Evolutionary conservation across 2,329 filamentous ascomycete genomes (phyloP), one percentile per base, ranked within the genome.

Genomic region (Penicillium crustosum): DNA sequence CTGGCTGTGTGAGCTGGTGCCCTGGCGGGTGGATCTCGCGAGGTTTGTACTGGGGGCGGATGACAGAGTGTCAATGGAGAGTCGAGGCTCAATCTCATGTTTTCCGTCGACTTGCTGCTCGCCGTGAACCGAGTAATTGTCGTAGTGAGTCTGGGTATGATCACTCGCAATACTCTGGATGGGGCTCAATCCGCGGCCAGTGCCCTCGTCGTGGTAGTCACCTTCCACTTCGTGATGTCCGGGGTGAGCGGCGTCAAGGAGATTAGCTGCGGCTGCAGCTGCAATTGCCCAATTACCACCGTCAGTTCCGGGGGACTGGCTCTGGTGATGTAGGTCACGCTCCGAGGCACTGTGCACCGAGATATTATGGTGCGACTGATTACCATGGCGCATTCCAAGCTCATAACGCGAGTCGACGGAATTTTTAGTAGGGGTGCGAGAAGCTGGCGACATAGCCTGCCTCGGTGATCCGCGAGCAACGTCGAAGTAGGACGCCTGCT

Each of bases 91-190:
- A 55, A 72, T 61, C 31, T 82, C 83, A 1, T 84, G 80, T 1
- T 89, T 89, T 1, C 87, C 86, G 29, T 87, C 78, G 4, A 41
- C 10, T 1, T 51, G 31, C 17, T 54, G 43, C 29, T 60, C 55
- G 21, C 25, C 31, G 27, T 58, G 27, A 23, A n/a, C 52, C 17
- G 57, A 42, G 31, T 61, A 59, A 13, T 61, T 48, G 10, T 43
- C 55, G 23, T 27, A 12, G 66, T 81, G 87, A 53, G 86, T 86
- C 47, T 86, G 85, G 67, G 92, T 87, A 4, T 86, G 88, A 68
- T 92, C 93, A 61, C 93, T 94, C 12, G 91, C 93, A 17, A 96
- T 90, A 67, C 93, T 97, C 65, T 94, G 93, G 59, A 96, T 93
- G 0, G 93, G 93, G 70, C 93, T 97, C 49, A 95, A 77, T 12